Percentiles rank a stretch among this genome's conserved stretches.
phyloP scores from a whole-genome alignment of 2,329 filamentous ascomycete genomes.

The Cordyceps militaris region DNA sequence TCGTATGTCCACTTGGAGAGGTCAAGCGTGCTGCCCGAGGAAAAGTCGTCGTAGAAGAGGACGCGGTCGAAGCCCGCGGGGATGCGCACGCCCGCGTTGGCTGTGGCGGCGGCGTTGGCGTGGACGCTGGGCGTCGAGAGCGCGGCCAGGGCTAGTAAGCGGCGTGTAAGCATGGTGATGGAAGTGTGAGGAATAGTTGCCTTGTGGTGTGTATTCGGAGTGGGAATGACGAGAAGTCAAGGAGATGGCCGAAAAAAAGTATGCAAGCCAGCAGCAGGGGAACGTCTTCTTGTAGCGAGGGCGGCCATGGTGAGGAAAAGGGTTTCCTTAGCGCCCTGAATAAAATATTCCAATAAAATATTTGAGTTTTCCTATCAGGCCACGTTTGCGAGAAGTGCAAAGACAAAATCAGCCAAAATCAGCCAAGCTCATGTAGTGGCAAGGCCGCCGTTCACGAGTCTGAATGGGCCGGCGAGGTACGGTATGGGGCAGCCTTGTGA shows the following conservation, averaged over 20 bases:
- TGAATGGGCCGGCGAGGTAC: too few species aligned
- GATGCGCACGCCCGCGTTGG: neutral
- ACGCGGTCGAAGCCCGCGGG: slow-evolving; percentile 18
- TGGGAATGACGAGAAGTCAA: too few species aligned
- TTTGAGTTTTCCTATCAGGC: slow-evolving; percentile 5
- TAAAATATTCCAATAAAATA: too few species aligned
- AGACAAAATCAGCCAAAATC: neutral
- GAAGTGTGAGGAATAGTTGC: neutral
- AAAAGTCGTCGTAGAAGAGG: slow-evolving; percentile 26
- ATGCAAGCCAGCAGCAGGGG: too few species aligned
- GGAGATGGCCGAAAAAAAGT: too few species aligned
- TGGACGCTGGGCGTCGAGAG: neutral
- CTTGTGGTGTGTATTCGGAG: neutral
- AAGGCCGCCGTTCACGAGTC: too few species aligned
- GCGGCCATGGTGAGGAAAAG: too few species aligned
- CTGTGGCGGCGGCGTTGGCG: neutral
- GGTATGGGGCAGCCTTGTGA: too few species aligned
- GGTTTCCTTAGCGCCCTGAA: too few species aligned
- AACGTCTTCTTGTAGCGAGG: too few species aligned
- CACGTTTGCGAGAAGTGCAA: neutral
- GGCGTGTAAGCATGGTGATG: neutral
- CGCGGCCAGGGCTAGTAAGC: neutral
- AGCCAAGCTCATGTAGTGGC: neutral
- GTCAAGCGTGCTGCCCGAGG: slow-evolving; percentile 21
- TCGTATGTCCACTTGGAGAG: slow-evolving; percentile 36